Conservation (phyloP, 1,284 basidiomycete species). For the Puccinia polysora region DNA sequence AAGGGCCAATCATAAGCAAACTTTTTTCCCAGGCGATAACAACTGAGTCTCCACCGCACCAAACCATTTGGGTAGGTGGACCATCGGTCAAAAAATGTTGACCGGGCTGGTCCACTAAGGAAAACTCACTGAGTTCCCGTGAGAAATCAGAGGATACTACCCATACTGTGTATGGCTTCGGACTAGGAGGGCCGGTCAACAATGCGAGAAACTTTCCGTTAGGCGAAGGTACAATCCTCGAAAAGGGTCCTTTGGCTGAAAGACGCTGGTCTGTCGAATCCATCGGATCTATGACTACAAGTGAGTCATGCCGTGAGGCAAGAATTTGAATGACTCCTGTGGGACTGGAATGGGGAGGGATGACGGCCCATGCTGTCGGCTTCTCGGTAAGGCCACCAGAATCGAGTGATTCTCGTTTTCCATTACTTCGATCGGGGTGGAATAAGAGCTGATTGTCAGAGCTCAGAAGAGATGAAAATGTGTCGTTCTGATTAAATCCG, state of each 20-base stretch:
- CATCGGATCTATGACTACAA: slow-evolving; percentile 15
- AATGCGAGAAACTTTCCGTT: slow-evolving; percentile 89
- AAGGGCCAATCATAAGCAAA: slow-evolving; percentile 81
- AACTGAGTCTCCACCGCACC: slow-evolving; percentile 96
- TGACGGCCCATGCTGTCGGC: slow-evolving; percentile 35
- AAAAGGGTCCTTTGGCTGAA: slow-evolving; percentile 79
- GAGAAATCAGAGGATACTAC: slow-evolving; percentile 91
- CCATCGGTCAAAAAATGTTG: slow-evolving; percentile 50
- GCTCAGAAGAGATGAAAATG: neutral
- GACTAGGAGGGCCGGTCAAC: slow-evolving; percentile 59
- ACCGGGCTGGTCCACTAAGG: slow-evolving; percentile 53
- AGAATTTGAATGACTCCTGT: slow-evolving; percentile 20
- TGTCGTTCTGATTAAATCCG: neutral
- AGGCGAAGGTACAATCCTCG: slow-evolving; percentile 77
- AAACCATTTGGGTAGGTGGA: slow-evolving; percentile 64
- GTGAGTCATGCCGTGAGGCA: neutral
- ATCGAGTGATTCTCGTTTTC: slow-evolving; percentile 44
- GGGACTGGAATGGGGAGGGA: slow-evolving; percentile 15
- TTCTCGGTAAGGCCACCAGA: slow-evolving; percentile 23
- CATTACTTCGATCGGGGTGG: slow-evolving; percentile 18
- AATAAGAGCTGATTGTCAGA: slow-evolving; percentile 6
- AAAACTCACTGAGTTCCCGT: slow-evolving; percentile 78
- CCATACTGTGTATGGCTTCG: slow-evolving; percentile 64
- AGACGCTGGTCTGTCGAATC: slow-evolving; percentile 54
- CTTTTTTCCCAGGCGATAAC: slow-evolving; percentile 76